Evolutionary conservation across 78 protist species (phyloP).

Genomic region (Emiliania huxleyi): DNA sequence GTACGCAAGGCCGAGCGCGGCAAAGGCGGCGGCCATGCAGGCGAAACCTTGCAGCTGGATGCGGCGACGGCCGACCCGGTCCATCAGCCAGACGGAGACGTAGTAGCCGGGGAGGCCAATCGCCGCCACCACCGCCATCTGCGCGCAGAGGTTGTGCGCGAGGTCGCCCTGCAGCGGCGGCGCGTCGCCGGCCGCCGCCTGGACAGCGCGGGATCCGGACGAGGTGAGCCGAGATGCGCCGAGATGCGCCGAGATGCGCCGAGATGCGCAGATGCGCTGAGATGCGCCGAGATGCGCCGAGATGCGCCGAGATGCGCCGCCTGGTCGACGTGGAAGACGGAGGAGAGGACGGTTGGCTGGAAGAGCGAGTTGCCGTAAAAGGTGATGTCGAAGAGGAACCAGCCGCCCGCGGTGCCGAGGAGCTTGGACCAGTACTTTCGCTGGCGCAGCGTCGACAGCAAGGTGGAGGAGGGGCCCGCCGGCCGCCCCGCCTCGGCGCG

Average conservation of each 20-base stretch:
- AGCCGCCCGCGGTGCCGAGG: constrained; percentile 73
- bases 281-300: too few species aligned
- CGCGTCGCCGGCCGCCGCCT: not conserved
- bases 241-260: too few species aligned
- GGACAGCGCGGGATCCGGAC: not conserved
- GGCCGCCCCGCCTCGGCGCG: too few species aligned
- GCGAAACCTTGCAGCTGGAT: constrained; percentile 2
- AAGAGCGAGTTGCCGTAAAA: constrained; percentile 75
- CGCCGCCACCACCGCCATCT: not conserved
- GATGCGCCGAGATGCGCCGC: too few species aligned
- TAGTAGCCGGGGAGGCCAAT: constrained; percentile 11
- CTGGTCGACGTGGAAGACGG: not conserved
- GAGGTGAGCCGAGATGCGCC: too few species aligned
- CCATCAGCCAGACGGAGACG: not conserved
- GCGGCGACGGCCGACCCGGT: not conserved
- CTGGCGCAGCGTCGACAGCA: not conserved
- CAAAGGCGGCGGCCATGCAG: not conserved
- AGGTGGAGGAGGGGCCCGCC: too few species aligned
- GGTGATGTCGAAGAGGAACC: constrained; percentile 81
- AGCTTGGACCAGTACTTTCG: constrained; percentile 2
- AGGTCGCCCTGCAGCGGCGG: not conserved
- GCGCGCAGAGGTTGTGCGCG: not conserved
- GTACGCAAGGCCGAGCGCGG: not conserved
- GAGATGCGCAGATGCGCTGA: too few species aligned
- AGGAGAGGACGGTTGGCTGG: constrained; percentile 33